phyloP scores from a whole-genome alignment of 768 basidiomycete species.

The Lyophyllum decastes region DNA sequence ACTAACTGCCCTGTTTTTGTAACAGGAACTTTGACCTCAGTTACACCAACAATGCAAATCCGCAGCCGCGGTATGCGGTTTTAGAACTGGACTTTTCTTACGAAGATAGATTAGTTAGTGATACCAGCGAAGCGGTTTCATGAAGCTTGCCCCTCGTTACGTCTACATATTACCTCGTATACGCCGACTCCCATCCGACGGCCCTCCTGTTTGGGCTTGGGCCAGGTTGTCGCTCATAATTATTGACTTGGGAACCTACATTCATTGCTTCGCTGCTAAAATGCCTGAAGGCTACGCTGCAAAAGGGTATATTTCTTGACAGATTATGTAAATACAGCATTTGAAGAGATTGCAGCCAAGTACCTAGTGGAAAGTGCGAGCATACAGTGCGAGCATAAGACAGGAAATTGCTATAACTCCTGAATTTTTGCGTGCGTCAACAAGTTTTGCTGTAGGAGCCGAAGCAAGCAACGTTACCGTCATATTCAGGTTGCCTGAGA shows the following conservation, averaged over 20 bases:
- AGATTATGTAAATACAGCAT: no score
- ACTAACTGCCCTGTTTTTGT: background rate
- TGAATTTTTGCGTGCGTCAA: background rate
- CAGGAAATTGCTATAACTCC: conserved; percentile 12
- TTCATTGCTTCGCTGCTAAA: background rate
- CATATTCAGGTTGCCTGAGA: conserved; percentile 77
- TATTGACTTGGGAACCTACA: background rate
- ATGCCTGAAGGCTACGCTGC: no score
- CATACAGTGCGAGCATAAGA: no score
- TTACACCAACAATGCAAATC: background rate
- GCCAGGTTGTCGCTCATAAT: conserved; percentile 8
- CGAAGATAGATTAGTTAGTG: conserved; percentile 11
- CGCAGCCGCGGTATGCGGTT: background rate
- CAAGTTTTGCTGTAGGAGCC: background rate
- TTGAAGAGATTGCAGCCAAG: no score
- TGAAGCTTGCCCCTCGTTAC: background rate
- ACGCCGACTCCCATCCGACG: conserved; percentile 2
- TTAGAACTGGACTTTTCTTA: conserved; percentile 15
- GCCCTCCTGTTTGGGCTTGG: background rate
- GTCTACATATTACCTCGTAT: conserved; percentile 2
- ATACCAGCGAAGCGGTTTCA: conserved; percentile 11
- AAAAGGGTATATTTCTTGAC: background rate
- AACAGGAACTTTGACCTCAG: conserved; percentile 31
- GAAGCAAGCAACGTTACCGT: conserved; percentile 44
- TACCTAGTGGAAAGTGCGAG: no score